phyloP scores from a whole-genome alignment of 768 basidiomycete species.

The Paxillus ammoniavirescens region DNA sequence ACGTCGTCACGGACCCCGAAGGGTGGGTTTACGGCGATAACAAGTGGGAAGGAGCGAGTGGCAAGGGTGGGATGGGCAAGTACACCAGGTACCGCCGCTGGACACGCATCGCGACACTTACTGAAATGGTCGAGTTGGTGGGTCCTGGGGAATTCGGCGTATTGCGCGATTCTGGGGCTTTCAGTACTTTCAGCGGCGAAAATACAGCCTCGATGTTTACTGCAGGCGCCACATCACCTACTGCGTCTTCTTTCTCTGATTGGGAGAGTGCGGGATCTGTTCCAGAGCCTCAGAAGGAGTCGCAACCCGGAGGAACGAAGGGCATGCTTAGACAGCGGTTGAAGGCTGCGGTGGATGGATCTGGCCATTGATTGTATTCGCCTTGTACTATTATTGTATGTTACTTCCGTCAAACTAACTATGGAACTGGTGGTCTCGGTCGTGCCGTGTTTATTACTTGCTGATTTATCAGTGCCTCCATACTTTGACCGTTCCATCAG shows the following conservation, averaged over 20 bases:
- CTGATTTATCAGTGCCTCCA: conserved; percentile 56
- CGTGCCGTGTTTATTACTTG: neutral
- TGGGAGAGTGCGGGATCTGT: conserved; percentile 28
- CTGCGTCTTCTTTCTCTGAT: conserved; percentile 29
- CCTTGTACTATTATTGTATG: conserved; percentile 21
- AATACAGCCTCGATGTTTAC: conserved; percentile 26
- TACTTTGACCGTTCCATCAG: conserved; percentile 89
- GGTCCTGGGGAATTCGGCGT: conserved; percentile 33
- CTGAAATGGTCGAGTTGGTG: conserved; percentile 65
- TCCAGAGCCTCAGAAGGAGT: conserved; percentile 18
- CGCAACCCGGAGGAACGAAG: conserved; percentile 6
- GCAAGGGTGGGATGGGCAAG: conserved; percentile 86
- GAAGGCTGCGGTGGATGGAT: conserved; percentile 29
- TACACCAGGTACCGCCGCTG: conserved; percentile 86
- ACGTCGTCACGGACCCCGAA: conserved; percentile 71
- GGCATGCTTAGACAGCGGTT: conserved; percentile 26
- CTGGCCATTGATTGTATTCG: conserved; percentile 15
- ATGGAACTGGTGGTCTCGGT: neutral
- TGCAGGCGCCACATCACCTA: conserved; percentile 24
- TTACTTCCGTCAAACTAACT: neutral
- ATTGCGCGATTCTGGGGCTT: conserved; percentile 24
- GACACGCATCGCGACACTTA: conserved; percentile 80
- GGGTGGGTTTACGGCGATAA: conserved; percentile 96
- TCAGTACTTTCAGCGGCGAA: conserved; percentile 12
- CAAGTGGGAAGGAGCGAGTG: conserved; percentile 83